Evolutionary conservation across 2,329 filamentous ascomycete species (phyloP), one percentile per base, ranked within the genome.

Genomic region (Magnaporthiopsis incrustans): DNA sequence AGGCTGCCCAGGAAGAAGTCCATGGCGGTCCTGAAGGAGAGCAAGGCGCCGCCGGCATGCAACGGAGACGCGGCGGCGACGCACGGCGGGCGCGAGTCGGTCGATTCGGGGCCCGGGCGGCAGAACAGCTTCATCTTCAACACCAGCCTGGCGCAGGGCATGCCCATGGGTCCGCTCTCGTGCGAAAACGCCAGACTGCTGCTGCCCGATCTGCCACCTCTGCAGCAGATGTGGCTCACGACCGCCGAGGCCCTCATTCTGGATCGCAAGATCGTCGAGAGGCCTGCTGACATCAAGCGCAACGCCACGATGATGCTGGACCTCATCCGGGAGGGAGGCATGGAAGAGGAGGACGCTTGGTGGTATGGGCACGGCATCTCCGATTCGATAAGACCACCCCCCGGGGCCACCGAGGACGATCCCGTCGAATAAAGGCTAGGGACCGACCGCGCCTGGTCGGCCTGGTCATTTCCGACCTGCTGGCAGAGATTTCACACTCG

Each of bases 241-340:
- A 87, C 85, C 0, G 86, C 86, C 25, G 86, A 89, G 70, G 82
- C 85, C 4, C 71, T 87, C 53, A 85, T 89, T 38, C 74, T 88
- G 6, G 79, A 87, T 61, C 78, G 85, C 44, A 79, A 78, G 38
- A 83, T 89, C 63, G 85, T 89, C 7, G 77, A 81, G 65, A 77
- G 82, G 27, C 76, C 84, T 0, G 77, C 82, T 65, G 83, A 88
- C 66, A 89, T 89, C 68, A 86, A 85, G 70, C 80, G 85, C 57
- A 88, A 88, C 64, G 82, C 82, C 15, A 80, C 85, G 67, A 82
- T 88, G 30, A 80, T 89, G 74, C 74, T 87, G 64, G 84, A 88
- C 66, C 76, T 89, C n/a, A 88, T 89, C 67, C 80, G 82, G 61
- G 85, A 88, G 66, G 83, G 87, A 64, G 84, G 82, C 25, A 74